These are phyloP conservation scores for Coprinopsis sp. DNA, from an alignment of 768 basidiomycete species.

Conservation along the genomic window DNA sequence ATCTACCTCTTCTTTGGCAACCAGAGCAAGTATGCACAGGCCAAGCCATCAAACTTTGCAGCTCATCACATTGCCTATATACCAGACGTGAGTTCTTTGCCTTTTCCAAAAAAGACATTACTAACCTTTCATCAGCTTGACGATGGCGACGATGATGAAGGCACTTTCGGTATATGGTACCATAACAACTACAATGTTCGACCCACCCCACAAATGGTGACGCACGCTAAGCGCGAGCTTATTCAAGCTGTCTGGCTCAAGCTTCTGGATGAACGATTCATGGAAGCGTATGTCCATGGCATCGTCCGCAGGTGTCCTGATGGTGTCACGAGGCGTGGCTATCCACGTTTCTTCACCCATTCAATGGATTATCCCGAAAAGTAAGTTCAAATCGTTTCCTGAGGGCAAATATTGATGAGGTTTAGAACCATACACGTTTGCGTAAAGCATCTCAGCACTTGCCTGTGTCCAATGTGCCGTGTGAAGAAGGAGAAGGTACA, in stretches of 20 bases:
- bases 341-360: neutral
- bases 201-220: neutral
- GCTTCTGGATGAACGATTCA: conserved; percentile 29
- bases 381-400: neutral
- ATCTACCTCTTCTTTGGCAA: conserved; percentile 31
- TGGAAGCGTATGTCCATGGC: conserved; percentile 27
- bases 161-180: neutral
- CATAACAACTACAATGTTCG: conserved; percentile 1
- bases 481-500: no score
- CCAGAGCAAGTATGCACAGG: conserved; percentile 32
- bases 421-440: neutral
- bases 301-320: conserved; percentile 26
- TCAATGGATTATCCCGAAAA: neutral
- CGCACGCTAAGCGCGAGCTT: conserved; percentile 16
- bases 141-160: no score
- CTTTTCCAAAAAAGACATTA: no score
- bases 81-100: conserved; percentile 24
- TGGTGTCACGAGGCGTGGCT: conserved; percentile 15
- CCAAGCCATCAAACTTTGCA: conserved; percentile 20
- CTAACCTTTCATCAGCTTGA: no score
- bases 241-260: conserved; percentile 23
- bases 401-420: neutral
- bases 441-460: no score
- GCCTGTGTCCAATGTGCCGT: no score
- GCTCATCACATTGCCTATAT: conserved; percentile 38